Conservation (phyloP, 768 basidiomycete species). For the Hemileccinum impolitum region DNA sequence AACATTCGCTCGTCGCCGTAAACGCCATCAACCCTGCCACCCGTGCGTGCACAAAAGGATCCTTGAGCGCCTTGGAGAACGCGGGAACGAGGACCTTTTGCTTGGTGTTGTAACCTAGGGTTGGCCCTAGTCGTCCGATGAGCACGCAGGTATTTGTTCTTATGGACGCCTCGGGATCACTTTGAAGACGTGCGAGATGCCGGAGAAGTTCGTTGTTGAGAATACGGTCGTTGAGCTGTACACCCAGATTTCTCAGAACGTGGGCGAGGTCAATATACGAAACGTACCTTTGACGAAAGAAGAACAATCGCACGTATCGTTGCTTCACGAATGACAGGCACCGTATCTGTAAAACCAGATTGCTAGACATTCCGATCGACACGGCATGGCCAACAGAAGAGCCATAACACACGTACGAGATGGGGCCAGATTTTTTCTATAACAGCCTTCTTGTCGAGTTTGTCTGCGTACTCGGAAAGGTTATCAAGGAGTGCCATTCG, state of each 20-base stretch:
- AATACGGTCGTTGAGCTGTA: slow-evolving; percentile 82
- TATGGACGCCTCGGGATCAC: slow-evolving; percentile 90
- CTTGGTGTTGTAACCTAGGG: slow-evolving; percentile 83
- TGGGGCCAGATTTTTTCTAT: slow-evolving; percentile 91
- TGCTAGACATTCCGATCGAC: slow-evolving; percentile 48
- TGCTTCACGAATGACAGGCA: slow-evolving; percentile 90
- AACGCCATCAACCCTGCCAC: slow-evolving; percentile 95
- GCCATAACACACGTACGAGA: slow-evolving; percentile 47
- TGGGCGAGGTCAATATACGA: not conserved
- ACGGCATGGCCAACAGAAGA: not conserved
- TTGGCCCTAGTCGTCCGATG: slow-evolving; percentile 85
- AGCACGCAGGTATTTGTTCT: slow-evolving; percentile 97
- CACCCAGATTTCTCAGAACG: not conserved
- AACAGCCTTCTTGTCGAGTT: slow-evolving; percentile 81
- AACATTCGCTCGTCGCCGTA: slow-evolving; percentile 91
- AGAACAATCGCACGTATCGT: slow-evolving; percentile 86
- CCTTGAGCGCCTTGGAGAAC: slow-evolving; percentile 85
- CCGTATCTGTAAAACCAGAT: slow-evolving; percentile 94
- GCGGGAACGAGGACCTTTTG: slow-evolving; percentile 97
- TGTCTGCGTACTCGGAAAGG: slow-evolving; percentile 79
- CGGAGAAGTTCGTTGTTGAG: slow-evolving; percentile 96
- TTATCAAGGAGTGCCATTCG: slow-evolving; percentile 92
- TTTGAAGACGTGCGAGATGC: slow-evolving; percentile 88
- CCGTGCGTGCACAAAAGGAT: slow-evolving; percentile 87
- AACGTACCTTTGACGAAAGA: slow-evolving; percentile 74